Evolutionary conservation across 108 stramenopile species (phyloP), one percentile per base, ranked within the genome.

Genomic region (Stephanodiscus minutulus): DNA sequence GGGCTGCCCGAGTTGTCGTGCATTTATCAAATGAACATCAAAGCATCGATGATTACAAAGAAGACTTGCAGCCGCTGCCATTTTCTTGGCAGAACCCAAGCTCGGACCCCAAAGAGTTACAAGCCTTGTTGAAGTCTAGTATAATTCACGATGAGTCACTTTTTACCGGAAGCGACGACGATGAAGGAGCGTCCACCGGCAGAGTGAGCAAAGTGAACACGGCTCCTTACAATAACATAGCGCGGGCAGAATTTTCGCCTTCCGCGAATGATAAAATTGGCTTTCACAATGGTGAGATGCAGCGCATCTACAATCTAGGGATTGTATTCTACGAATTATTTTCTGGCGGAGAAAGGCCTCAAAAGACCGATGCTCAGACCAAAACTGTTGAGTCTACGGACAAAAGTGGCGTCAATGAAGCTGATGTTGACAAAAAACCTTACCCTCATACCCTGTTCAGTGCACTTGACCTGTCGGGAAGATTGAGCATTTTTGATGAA

Each of bases 281-380:
- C 21, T 39, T 10, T 12, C 27, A 27, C 22, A 20, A 41, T 21
- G 53, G 43, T 54, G 31, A 63, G 43, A 5, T 35, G 46, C 62
- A 53, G 31, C 62, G 56, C n/a, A 74, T 74, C 24, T 59, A 56
- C 46, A 50, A 18, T 59, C 46, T 74, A 24, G 73, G 73, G 17
- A 41, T 65, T 21, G 56, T 74, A 21, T 66, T 66, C 33, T 74
- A 74, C 48, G 43, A 65, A 15, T 0, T 66, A 39, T 66, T 74
- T 36, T 66, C 73, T 4, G 73, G 73, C 0, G 72, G 72, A 31
- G 57, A 74, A 12, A 31, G 27, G 15, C 64, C 56, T 27, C 36
- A 31, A 11, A 13, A 22, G 10, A 25, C 28, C 21, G 9, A 7
- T 33, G 25, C 24, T 36, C 20, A 25, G 31, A 35, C 22, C 12